These are phyloP conservation scores for Cymodocea nodosa DNA, from an alignment of 116 monocot genomes.

Conservation along the genomic window DNA sequence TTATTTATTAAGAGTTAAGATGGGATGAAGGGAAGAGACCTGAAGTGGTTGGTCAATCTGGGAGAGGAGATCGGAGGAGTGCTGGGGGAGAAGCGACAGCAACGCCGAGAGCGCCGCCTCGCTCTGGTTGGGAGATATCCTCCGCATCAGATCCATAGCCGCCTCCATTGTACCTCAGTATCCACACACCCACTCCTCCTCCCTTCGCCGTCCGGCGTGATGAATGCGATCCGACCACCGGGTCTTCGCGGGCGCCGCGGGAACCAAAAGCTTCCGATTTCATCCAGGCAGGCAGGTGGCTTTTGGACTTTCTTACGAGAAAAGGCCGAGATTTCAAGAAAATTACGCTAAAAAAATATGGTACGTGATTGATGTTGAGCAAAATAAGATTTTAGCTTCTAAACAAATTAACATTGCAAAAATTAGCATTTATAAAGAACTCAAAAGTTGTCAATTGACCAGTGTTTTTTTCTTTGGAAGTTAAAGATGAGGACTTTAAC, in stretches of 20 bases:
- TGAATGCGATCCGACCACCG: not conserved
- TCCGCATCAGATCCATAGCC: constrained; percentile 92
- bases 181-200: not conserved
- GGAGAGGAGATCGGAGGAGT: constrained; percentile 88
- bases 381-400: too few species aligned
- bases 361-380: too few species aligned
- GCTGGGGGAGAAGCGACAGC: constrained; percentile 64
- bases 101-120: constrained; percentile 80
- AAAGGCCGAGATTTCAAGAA: too few species aligned
- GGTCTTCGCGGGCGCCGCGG: not conserved
- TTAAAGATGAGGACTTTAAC: too few species aligned
- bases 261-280: not conserved
- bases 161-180: constrained; percentile 47
- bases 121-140: constrained; percentile 73
- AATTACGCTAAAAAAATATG: too few species aligned
- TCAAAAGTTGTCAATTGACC: too few species aligned
- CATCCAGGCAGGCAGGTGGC: not conserved
- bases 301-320: not conserved
- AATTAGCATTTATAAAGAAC: too few species aligned
- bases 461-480: too few species aligned
- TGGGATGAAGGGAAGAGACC: constrained; percentile 19
- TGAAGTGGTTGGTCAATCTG: constrained; percentile 91
- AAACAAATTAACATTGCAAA: too few species aligned
- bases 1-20: too few species aligned
- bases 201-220: not conserved